phyloP scores from a whole-genome alignment of 192 early-diverging fungal species.

The Coemansia sp. region DNA sequence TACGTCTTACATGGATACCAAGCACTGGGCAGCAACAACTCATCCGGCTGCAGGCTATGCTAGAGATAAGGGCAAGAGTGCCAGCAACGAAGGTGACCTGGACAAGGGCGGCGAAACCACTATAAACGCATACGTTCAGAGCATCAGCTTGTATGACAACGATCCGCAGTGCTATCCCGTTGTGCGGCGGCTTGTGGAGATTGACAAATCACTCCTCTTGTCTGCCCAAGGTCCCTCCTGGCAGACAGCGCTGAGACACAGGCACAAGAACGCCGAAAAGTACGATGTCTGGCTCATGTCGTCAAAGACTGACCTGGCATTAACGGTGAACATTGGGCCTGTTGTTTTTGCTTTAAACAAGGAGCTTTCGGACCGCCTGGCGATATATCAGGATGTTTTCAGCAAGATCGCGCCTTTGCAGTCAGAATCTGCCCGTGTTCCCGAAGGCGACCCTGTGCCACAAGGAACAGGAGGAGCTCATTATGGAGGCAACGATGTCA shows the following conservation, averaged over 20 bases:
- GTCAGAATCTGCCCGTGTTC: not conserved
- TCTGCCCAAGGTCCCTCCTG: not conserved
- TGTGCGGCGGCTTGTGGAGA: conserved; percentile 26
- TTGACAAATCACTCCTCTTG: conserved; percentile 29
- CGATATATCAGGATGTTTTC: conserved; percentile 30
- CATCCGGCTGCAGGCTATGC: conserved; percentile 18
- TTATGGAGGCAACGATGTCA: conserved; percentile 12
- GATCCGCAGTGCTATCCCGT: conserved; percentile 40
- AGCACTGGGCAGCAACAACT: conserved; percentile 48
- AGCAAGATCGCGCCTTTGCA: conserved; percentile 8
- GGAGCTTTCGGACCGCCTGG: conserved; percentile 40
- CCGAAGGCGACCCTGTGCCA: not conserved
- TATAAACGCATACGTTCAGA: conserved; percentile 34
- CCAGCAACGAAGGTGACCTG: not conserved
- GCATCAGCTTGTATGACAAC: conserved; percentile 46
- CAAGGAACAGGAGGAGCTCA: not conserved
- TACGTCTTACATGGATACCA: conserved; percentile 34
- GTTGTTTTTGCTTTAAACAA: conserved; percentile 36
- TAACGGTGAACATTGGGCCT: conserved; percentile 45
- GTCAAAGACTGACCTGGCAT: conserved; percentile 18
- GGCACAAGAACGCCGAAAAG: conserved; percentile 14
- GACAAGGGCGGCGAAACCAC: conserved; percentile 13
- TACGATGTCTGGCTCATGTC: conserved; percentile 45
- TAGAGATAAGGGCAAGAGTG: not conserved
- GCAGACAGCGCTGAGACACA: not conserved